Conservation (phyloP, 352 stramenopile species). For the Phytopythium montanum region DNA sequence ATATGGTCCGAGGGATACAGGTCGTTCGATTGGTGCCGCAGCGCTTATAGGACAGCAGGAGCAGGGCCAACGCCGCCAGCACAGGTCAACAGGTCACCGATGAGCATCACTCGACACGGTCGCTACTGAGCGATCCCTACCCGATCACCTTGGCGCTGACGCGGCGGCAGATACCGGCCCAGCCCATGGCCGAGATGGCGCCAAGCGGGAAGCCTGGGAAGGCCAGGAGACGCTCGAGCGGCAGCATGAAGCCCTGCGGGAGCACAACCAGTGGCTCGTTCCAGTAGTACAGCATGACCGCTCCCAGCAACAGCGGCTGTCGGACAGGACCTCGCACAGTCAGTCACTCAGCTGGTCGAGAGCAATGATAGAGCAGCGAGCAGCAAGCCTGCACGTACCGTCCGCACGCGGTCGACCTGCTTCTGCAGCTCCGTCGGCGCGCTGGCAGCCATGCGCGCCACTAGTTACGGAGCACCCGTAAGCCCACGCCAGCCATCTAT, state of each 20-base stretch:
- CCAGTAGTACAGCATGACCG: conserved; percentile 70
- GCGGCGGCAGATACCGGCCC: conserved; percentile 70
- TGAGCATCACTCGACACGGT: background rate
- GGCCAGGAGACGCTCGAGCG: conserved; percentile 69
- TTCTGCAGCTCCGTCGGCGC: conserved; percentile 72
- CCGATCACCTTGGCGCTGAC: conserved; percentile 65
- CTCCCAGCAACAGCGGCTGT: conserved; percentile 54
- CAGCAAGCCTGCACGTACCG: conserved; percentile 29
- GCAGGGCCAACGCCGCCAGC: background rate
- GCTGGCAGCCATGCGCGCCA: conserved; percentile 60
- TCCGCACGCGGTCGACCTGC: conserved; percentile 66
- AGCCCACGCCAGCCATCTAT: too few species aligned
- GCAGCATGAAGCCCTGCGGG: conserved; percentile 73
- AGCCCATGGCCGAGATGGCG: conserved; percentile 70
- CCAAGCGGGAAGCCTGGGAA: conserved; percentile 77
- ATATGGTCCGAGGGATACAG: background rate
- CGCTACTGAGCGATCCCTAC: conserved; percentile 15
- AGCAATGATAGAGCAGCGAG: background rate
- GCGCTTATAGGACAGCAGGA: background rate
- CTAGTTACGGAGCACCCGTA: conserved; percentile 15
- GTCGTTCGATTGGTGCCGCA: background rate
- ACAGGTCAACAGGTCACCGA: background rate
- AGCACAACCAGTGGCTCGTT: conserved; percentile 66
- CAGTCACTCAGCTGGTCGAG: background rate
- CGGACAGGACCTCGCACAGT: background rate